Conservation (phyloP, 352 stramenopile genomes). For the Phytopythium mirpurense region DNA sequence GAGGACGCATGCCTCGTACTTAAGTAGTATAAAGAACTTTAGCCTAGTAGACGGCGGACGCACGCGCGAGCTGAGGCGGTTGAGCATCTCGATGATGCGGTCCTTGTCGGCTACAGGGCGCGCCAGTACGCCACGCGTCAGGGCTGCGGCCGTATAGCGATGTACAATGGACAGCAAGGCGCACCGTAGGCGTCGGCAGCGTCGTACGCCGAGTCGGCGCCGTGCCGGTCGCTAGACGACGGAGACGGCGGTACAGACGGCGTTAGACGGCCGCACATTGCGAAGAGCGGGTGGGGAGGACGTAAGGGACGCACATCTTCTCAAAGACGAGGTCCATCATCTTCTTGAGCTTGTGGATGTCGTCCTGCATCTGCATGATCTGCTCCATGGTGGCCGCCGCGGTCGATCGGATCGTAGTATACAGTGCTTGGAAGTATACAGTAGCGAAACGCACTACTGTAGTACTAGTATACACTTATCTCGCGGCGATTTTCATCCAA, state of each 20-base stretch:
- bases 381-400: constrained; percentile 58
- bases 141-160: background rate
- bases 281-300: background rate
- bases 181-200: constrained; percentile 73
- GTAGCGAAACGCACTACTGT: too few relatives aligned
- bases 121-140: background rate
- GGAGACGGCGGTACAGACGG: too few relatives aligned
- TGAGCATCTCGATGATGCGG: constrained; percentile 85
- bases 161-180: background rate
- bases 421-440: too few relatives aligned
- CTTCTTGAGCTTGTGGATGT: constrained; percentile 91
- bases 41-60: too few relatives aligned
- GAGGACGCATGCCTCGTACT: too few relatives aligned
- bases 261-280: too few relatives aligned
- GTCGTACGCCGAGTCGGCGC: constrained; percentile 52
- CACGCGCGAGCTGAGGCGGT: constrained; percentile 78
- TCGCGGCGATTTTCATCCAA: background rate
- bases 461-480: too few relatives aligned
- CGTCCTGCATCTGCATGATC: constrained; percentile 90
- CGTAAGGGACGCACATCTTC: constrained; percentile 50
- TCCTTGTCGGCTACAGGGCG: constrained; percentile 68
- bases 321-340: constrained; percentile 87
- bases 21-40: too few relatives aligned
- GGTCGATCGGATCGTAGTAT: too few relatives aligned
- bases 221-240: constrained; percentile 65